These are phyloP conservation scores for Favolaschia claudopus DNA, from an alignment of 768 basidiomycete genomes.

Conservation along the genomic window DNA sequence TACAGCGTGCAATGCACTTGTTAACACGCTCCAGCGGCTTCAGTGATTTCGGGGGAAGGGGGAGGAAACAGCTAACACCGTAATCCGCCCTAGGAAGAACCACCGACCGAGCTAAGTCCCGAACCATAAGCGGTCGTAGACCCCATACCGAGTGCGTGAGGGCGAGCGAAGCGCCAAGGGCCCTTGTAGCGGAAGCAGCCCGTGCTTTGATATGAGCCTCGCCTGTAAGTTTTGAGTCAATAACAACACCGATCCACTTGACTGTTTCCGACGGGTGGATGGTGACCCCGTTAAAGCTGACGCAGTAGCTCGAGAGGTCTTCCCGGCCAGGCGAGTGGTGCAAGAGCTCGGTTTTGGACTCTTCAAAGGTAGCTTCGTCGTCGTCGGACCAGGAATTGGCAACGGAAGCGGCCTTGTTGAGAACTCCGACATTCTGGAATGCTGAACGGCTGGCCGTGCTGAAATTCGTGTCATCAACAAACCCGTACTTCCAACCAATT, in stretches of 20 bases:
- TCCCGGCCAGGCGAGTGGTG: too few relatives aligned
- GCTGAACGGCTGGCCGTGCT: not conserved
- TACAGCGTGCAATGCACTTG: not conserved
- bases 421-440: not conserved
- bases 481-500: not conserved
- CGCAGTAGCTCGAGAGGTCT: too few relatives aligned
- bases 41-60: not conserved
- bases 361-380: not conserved
- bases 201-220: too few relatives aligned
- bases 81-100: not conserved
- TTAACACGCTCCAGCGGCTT: not conserved
- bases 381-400: not conserved
- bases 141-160: not conserved
- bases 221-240: too few relatives aligned
- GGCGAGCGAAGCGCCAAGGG: too few relatives aligned
- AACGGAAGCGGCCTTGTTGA: not conserved
- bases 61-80: not conserved
- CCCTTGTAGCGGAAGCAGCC: too few relatives aligned
- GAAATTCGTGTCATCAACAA: conserved; percentile 2
- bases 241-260: not conserved
- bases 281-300: too few relatives aligned
- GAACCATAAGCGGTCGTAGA: not conserved
- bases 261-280: too few relatives aligned
- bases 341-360: not conserved
- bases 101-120: not conserved